Base-by-base conservation (phyloP, 148 eudicot species). In the Spergularia marina region DNA sequence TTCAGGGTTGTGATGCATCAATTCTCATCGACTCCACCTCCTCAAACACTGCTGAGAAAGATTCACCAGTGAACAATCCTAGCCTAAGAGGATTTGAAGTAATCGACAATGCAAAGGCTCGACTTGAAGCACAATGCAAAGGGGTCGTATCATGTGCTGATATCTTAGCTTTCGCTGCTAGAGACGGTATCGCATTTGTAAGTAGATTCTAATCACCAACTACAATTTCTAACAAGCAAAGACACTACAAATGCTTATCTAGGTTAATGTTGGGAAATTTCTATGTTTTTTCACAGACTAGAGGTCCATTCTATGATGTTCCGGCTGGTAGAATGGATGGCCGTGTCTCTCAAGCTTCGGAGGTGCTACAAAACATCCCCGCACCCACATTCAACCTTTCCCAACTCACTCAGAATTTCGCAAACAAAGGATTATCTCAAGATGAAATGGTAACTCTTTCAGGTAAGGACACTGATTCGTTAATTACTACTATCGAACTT, bases 1-100 rank as follows among this genome's bases (percentile, higher is more conserved):
- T 57, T 10, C 65, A 88, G 96, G 96, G 96, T 39, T 93, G 98
- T 75, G 98, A 93, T 84, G 98, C 78, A 15, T 93, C 98, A 0
- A 87, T 93, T 68, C 90, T 93, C 30, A 85, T 93, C 44, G 89
- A 93, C 72, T 87, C 98, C 0, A 90, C 90, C 18, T 58, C 88
- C 30, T 68, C 83, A 53, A 90, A 83, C 85, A 80, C 65, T 2
- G 96, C 98, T 0, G 98, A 93, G 85, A 93, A 93, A 71, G 98
- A 93, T 77, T 70, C 93, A 10, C 87, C 90, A 0, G 79, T 83
- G 7, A 93, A 93, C 76, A 83, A 77, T 34, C 89, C 87, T 0
- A 90, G 93, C 64, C 90, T 93, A 11, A 83, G 90, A 74, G 98
- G 98, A 17, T 93, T 90, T 53, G 88, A 89, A 62, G 80, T 90